Evolutionary conservation across 371 early-diverging fungal genomes (phyloP).

Genomic region (Mucor irregularis): DNA sequence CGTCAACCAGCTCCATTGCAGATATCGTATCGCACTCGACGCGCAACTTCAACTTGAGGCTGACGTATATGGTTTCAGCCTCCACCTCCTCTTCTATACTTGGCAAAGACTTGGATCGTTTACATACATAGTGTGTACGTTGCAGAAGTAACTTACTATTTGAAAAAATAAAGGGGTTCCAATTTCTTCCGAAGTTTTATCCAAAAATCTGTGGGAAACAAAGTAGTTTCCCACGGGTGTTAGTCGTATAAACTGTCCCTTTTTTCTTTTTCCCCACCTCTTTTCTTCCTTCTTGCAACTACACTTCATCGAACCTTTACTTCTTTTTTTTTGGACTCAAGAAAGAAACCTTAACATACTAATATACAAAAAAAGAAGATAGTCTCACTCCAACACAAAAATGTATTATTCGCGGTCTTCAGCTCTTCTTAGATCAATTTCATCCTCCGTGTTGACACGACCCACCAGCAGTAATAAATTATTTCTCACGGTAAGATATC

Average conservation of each 20-base stretch:
- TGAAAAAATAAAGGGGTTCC: too few species aligned
- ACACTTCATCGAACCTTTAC: neutral
- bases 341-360: too few species aligned
- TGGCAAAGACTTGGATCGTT: too few species aligned
- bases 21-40: too few species aligned
- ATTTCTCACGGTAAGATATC: constrained; percentile 33
- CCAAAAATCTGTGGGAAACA: too few species aligned
- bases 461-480: constrained; percentile 1
- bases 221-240: constrained; percentile 15
- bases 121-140: too few species aligned
- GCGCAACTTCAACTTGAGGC: too few species aligned
- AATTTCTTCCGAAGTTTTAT: too few species aligned
- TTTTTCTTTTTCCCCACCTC: neutral
- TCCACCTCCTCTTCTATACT: too few species aligned
- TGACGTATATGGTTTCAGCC: too few species aligned
- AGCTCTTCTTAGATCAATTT: constrained; percentile 9
- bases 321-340: neutral
- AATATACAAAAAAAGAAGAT: neutral
- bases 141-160: too few species aligned
- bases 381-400: neutral
- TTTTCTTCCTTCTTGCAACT: neutral
- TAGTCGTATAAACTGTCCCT: neutral
- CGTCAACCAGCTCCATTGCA: too few species aligned
- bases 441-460: constrained; percentile 10
- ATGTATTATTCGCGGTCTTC: constrained; percentile 8